Base-by-base conservation (phyloP, 1,284 basidiomycete genomes). In the Sporisorium exsertum region DNA sequence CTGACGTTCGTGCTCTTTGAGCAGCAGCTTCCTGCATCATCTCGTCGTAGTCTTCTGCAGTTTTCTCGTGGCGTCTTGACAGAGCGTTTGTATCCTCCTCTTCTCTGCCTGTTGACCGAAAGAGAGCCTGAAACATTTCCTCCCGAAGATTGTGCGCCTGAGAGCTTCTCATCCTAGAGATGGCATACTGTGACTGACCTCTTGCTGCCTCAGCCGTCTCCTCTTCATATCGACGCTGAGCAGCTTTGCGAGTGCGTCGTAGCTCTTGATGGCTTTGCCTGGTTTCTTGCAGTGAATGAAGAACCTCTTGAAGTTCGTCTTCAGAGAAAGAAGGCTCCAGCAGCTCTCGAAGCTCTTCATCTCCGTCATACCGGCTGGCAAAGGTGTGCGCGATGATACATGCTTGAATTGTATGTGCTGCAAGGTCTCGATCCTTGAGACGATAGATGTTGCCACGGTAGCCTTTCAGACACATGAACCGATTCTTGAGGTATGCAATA, bases 401-500 rank as follows among this genome's bases (percentile, higher is more conserved):
- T 20, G 50, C 50, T 24, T 52, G 50, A 13, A 52, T 37, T 1
- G n/a, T 22, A 7, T 35, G 2, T 3, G 29, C 32, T 3, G 50
- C 32, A 1, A 15, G 9, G 10, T 20, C 16, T 33, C 12, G 20
- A 43, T 55, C 53, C 35, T 55, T 27, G 3, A 20, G n/a, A 8
- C n/a, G 27, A 37, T 58, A 46, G 2, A 58, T 29, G 56, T 58
- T 58, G 6, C 56, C 56, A 3, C 40, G 24, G 29, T 45, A 53
- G 7, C 58, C 58, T 18, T 42, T 51, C 13, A 53, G 40, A 35
- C 37, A 61, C 32, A 52, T 49, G 29, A 61, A 61, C 3, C 50
- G 37, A 22, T 53, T 53, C 50, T 61, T 61, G n/a, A 61, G 51
- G 40, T 52, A 61, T 2, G 49, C 40, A 22, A 53, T 52, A 2